Base-by-base conservation (phyloP, 2,329 filamentous ascomycete genomes). In the Stagonosporopsis tanaceti region DNA sequence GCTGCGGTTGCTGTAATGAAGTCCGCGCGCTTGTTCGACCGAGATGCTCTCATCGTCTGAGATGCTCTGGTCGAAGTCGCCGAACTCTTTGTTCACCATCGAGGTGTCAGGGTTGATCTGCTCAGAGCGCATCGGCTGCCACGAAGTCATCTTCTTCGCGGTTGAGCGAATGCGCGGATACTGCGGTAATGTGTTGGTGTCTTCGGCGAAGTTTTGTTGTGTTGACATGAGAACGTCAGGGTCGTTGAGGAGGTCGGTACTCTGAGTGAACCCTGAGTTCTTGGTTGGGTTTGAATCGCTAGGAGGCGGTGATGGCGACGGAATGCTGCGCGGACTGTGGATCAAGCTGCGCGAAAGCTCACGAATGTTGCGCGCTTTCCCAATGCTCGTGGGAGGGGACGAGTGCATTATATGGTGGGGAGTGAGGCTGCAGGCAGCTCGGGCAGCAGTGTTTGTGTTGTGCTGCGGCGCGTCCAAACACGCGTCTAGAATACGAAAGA, bases 21-120 rank as follows among this genome's bases (percentile, higher is more conserved):
- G 70, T 30, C 82, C 85, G 52, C 87, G 80, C 42, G 83, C 85
- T 30, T 85, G 70, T 66, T 89, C 86, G 53, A 88, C 78, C 2
- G 84, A 86, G 57, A 82, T 76, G 48, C 78, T 79, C 47, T 81
- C 78, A 38, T 82, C 78, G 12, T 78, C 75, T 4, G 73, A 72
- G 11, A 70, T 53, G 53, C 76, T 74, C 17, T 81, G 79, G 28
- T 77, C 73, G 56, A 78, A 78, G 59, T 78, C 76, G 30, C 64
- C 62, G 44, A 79, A 78, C 34, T 76, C 67, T 44, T 73, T 76
- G 60, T 74, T 72, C 24, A 77, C 69, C 68, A 76, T 73, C 14
- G 75, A 77, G 5, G 75, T 77, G 48, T 76, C 70, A 2, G 68
- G 69, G 42, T 71, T 65, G 20, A 66, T 64, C 22, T 66, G 70